A percentile compares a stretch with the other conserved stretches of the same genome.
Conservation (phyloP, 768 basidiomycete genomes). For the Rhodotorula taiwanensis region DNA sequence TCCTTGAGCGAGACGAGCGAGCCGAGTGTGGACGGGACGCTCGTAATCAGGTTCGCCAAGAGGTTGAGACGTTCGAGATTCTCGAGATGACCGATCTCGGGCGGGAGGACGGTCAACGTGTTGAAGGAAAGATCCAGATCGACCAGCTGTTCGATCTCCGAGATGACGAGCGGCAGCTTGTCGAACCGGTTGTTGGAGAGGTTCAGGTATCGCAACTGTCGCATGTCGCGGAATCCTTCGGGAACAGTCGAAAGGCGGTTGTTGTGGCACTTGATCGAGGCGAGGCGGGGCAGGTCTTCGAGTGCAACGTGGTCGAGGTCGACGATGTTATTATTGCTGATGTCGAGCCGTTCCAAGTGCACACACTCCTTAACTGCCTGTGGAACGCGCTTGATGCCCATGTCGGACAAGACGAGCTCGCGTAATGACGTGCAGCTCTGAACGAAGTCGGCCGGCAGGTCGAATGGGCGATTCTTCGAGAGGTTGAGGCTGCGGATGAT, state of each 20-base stretch:
- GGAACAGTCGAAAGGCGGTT: slow-evolving; percentile 85
- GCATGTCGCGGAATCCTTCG: slow-evolving; percentile 70
- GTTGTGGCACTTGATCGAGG: slow-evolving; percentile 70
- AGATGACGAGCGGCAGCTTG: slow-evolving; percentile 64
- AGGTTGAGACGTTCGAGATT: slow-evolving; percentile 66
- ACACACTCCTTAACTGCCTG: slow-evolving; percentile 67
- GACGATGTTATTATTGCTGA: slow-evolving; percentile 83
- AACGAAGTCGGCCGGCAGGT: slow-evolving; percentile 93
- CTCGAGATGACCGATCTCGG: slow-evolving; percentile 63
- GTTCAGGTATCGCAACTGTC: slow-evolving; percentile 67
- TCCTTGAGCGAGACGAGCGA: slow-evolving; percentile 57
- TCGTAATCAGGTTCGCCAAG: slow-evolving; percentile 74
- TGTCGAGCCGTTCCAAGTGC: slow-evolving; percentile 70
- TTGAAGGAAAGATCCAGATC: slow-evolving; percentile 96
- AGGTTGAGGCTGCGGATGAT: slow-evolving; percentile 77
- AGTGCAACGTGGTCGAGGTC: slow-evolving; percentile 81
- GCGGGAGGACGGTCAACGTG: slow-evolving; percentile 69
- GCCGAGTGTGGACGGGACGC: slow-evolving; percentile 60
- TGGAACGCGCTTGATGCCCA: slow-evolving; percentile 92
- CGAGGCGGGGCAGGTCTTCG: slow-evolving; percentile 65
- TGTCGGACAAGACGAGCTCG: slow-evolving; percentile 77
- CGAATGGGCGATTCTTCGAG: slow-evolving; percentile 89
- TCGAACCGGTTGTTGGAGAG: slow-evolving; percentile 94
- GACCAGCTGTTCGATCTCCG: slow-evolving; percentile 61
- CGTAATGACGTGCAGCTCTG: slow-evolving; percentile 75